phyloP scores from a whole-genome alignment of 2,329 filamentous ascomycete genomes.

The Xylariaceae sp. region DNA sequence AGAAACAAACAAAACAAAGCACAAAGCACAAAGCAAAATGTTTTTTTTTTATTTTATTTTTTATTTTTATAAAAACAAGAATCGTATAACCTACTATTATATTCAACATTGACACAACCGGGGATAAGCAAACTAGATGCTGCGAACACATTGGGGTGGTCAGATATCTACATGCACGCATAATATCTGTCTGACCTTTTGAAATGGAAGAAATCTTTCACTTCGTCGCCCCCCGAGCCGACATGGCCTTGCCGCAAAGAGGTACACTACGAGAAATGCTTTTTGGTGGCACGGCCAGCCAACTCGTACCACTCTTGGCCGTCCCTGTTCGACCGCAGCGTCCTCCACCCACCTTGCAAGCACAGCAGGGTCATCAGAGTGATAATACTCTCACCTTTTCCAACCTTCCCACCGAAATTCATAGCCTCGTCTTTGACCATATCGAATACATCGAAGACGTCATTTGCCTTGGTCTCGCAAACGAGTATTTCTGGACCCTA shows the following conservation, averaged over 20 bases:
- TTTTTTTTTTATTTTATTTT: too few relatives aligned
- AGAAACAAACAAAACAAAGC: too few relatives aligned
- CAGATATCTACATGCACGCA: too few relatives aligned
- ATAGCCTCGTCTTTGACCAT: constrained; percentile 19
- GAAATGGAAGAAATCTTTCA: neutral
- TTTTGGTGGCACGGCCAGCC: neutral
- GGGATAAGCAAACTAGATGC: too few relatives aligned
- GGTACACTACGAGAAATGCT: neutral
- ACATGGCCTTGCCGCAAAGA: neutral
- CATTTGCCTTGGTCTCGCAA: constrained; percentile 20
- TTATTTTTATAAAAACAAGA: too few relatives aligned
- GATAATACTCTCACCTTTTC: constrained; percentile 5
- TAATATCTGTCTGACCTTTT: neutral
- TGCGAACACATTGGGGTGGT: too few relatives aligned
- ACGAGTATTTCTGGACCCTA: constrained; percentile 20
- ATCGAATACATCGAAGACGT: constrained; percentile 7
- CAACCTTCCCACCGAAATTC: constrained; percentile 22
- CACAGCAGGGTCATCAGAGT: neutral
- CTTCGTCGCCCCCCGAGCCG: neutral
- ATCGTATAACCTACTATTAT: too few relatives aligned
- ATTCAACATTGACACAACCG: too few relatives aligned
- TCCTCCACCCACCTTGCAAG: neutral
- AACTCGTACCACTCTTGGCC: neutral
- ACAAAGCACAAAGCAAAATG: too few relatives aligned
- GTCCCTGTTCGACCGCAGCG: neutral